Evolutionary conservation across 495 filamentous ascomycete species (phyloP).

Genomic region (Acidomyces sp.): DNA sequence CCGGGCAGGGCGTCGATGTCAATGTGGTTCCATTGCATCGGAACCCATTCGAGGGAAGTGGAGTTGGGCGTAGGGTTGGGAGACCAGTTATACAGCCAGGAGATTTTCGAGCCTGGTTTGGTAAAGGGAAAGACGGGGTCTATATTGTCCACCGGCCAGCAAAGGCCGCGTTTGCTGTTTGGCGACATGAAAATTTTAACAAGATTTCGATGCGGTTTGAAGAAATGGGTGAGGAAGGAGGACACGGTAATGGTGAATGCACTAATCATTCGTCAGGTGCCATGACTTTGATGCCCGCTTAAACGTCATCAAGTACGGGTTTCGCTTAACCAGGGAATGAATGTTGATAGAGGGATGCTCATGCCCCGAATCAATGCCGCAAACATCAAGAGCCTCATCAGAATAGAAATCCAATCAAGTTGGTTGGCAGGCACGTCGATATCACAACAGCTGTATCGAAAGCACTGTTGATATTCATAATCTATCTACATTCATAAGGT

Average conservation of each 20-base stretch:
- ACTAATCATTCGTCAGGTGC: no score
- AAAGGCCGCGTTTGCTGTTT: slow-evolving; percentile 12
- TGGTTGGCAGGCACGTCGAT: no score
- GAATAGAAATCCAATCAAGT: no score
- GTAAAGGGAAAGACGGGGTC: slow-evolving; percentile 15
- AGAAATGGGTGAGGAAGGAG: not conserved
- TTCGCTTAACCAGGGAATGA: no score
- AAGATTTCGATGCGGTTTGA: not conserved
- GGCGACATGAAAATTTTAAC: slow-evolving; percentile 8
- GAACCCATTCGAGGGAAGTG: slow-evolving; percentile 12
- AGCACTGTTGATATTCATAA: no score
- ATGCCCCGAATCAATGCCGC: no score
- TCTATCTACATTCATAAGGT: no score
- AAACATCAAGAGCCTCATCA: no score
- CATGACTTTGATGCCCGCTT: no score
- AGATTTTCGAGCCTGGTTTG: slow-evolving; percentile 15
- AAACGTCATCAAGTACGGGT: no score
- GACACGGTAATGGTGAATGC: not conserved
- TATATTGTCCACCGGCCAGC: slow-evolving; percentile 16
- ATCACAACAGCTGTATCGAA: no score
- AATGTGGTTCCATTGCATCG: slow-evolving; percentile 21
- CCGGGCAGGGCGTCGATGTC: slow-evolving; percentile 10
- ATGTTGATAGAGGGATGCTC: no score
- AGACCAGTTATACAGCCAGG: slow-evolving; percentile 21
- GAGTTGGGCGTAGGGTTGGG: slow-evolving; percentile 10